Base-by-base conservation (phyloP, 2,329 filamentous ascomycete species). In the Penicillium sp. region DNA sequence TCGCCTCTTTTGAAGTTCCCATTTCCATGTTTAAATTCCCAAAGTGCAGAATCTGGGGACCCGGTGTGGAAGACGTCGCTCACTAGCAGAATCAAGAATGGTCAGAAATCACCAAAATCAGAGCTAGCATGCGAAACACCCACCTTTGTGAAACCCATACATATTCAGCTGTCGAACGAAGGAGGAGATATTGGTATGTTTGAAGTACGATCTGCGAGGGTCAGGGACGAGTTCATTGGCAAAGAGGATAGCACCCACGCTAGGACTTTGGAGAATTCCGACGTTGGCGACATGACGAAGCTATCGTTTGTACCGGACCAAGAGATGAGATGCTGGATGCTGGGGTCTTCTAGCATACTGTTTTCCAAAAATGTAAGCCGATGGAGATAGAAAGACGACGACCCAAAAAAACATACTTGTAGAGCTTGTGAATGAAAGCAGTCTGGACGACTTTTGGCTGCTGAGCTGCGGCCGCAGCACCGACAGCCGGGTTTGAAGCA, bases 101-200 rank as follows among this genome's bases (percentile, higher is more conserved):
- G 31, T 50, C 24, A 48, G 51, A 56, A 46, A 59, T 38, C n/a
- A 9, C 21, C 26, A 42, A 24, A 34, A 10, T 45, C 41, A 19
- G 41, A 43, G 7, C 33, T 45, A 13, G 15, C 24, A 34, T n/a
- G 43, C 33, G 17, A 41, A 24, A 22, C 48, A 57, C 67, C 43
- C 70, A 94, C 90, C 90, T 86, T 98, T 98, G 68, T 98, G 93
- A 70, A 98, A 98, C 6, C 93, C 93, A 62, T 98, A 98, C 93
- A 98, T 98, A 67, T 98, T 98, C 44, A 98, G 74, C 72, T 98
- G 93, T 43, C 93, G 83, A 43, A 98, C 93, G 68, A 98, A 98
- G 1, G 93, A 97, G 10, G 93, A 97, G 53, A 97, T 95, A 65
- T 98, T 98, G 60, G 91, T 98, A 68, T 98, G 93, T 65, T 98